Evolutionary conservation across 148 eudicot species (phyloP).

Genomic region (Silene uniflora): DNA sequence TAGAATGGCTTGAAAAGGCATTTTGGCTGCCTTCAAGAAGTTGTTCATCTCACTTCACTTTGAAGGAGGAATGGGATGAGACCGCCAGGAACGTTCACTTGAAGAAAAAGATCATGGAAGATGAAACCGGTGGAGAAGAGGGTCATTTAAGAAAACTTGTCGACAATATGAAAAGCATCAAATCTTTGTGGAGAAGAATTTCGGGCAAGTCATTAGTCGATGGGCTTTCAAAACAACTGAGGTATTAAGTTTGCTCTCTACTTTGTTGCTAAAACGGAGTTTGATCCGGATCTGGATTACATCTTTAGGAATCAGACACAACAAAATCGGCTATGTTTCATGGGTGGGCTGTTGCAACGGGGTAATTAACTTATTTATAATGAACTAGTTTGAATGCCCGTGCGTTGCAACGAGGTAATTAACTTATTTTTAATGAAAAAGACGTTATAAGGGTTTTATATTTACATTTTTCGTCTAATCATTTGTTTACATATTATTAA

Average conservation of each 20-base stretch:
- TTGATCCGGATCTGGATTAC: too few relatives aligned
- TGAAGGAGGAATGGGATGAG: constrained; percentile 10
- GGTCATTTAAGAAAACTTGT: neutral
- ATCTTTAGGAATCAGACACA: too few relatives aligned
- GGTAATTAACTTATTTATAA: too few relatives aligned
- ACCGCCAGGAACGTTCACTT: neutral
- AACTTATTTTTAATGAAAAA: too few relatives aligned
- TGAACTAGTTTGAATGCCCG: too few relatives aligned
- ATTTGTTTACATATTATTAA: too few relatives aligned
- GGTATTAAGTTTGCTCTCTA: neutral
- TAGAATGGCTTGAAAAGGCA: constrained; percentile 5
- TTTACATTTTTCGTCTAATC: too few relatives aligned
- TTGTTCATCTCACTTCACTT: neutral
- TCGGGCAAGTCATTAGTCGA: constrained; percentile 1
- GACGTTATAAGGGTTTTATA: too few relatives aligned
- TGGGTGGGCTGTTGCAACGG: too few relatives aligned
- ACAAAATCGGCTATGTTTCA: too few relatives aligned
- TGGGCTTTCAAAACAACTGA: neutral
- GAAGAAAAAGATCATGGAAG: neutral
- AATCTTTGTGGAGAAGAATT: constrained; percentile 11
- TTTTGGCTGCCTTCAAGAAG: constrained; percentile 4
- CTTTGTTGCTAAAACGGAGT: too few relatives aligned
- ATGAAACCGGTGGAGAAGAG: neutral
- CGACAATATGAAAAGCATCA: neutral
- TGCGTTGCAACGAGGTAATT: too few relatives aligned